Percentiles rank a stretch among this genome's conserved stretches.
phyloP scores from a whole-genome alignment of 768 basidiomycete species.

The Trichaptum fuscoviolaceum region DNA sequence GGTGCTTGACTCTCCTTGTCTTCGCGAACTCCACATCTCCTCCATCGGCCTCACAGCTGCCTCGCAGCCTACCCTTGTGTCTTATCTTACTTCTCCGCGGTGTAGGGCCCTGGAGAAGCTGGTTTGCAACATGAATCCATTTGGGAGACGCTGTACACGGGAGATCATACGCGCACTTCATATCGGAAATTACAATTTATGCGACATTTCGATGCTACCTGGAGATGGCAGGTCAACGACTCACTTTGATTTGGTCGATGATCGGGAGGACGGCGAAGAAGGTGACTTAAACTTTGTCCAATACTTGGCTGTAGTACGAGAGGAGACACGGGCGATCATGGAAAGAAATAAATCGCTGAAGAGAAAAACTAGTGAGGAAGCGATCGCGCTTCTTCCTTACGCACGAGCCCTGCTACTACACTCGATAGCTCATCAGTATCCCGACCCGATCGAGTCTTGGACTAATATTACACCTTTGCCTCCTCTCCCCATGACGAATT shows the following conservation, averaged over 20 bases:
- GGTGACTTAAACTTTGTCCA: slow-evolving; percentile 10
- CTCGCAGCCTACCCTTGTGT: slow-evolving; percentile 36
- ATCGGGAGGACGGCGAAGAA: slow-evolving; percentile 6
- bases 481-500: neutral
- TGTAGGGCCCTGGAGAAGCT: slow-evolving; percentile 43
- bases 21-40: slow-evolving; percentile 54
- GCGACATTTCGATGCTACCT: slow-evolving; percentile 36
- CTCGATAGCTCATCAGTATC: slow-evolving; percentile 16
- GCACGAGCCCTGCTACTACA: slow-evolving; percentile 47
- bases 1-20: slow-evolving; percentile 37
- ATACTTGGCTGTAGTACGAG: slow-evolving; percentile 21
- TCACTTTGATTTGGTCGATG: neutral
- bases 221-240: neutral
- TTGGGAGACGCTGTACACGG: slow-evolving; percentile 41
- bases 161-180: slow-evolving; percentile 42
- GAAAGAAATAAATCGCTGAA: slow-evolving; percentile 40
- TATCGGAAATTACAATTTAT: slow-evolving; percentile 41
- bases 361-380: slow-evolving; percentile 36
- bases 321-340: slow-evolving; percentile 28
- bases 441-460: slow-evolving; percentile 10
- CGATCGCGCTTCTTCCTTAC: slow-evolving; percentile 44
- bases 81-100: slow-evolving; percentile 46
- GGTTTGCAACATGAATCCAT: slow-evolving; percentile 49
- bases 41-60: slow-evolving; percentile 40
- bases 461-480: neutral